A percentile compares a stretch with the other conserved stretches of the same genome.
Evolutionary conservation across 2,329 filamentous ascomycete genomes (phyloP).

Genomic region (Aspergillus fructus): DNA sequence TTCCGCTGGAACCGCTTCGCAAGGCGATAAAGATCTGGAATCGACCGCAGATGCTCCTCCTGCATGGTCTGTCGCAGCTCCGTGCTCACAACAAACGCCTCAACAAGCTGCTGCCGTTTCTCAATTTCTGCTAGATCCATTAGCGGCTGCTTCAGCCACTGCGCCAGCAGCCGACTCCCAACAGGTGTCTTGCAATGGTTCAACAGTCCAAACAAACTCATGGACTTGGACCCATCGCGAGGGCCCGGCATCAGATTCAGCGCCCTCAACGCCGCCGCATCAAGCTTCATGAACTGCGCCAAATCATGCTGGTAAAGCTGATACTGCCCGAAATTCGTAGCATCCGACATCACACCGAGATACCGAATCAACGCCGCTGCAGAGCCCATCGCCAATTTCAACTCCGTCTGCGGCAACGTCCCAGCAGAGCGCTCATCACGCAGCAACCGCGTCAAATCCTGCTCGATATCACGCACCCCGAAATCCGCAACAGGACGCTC

Average conservation of each 20-base stretch:
- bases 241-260: slow-evolving; percentile 96
- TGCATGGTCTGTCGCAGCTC: slow-evolving; percentile 94
- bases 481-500: slow-evolving; percentile 78
- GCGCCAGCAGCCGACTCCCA: slow-evolving; percentile 82
- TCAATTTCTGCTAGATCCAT: slow-evolving; percentile 91
- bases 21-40: slow-evolving; percentile 90
- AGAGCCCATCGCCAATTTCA: slow-evolving; percentile 94
- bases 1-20: slow-evolving; percentile 94
- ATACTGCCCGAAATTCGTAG: slow-evolving; percentile 95
- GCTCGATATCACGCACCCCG: slow-evolving; percentile 87
- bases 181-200: slow-evolving; percentile 98
- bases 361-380: slow-evolving; percentile 94
- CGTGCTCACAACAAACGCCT: slow-evolving; percentile 90
- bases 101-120: slow-evolving; percentile 87
- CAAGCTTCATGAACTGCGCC: slow-evolving; percentile 96
- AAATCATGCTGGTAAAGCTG: slow-evolving; percentile 96
- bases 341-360: slow-evolving; percentile 82
- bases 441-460: slow-evolving; percentile 82
- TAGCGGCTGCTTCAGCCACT: slow-evolving; percentile 96
- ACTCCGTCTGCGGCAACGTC: slow-evolving; percentile 80
- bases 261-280: slow-evolving; percentile 89
- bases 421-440: slow-evolving; percentile 79
- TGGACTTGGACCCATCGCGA: slow-evolving; percentile 91
- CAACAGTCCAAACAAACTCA: slow-evolving; percentile 90
- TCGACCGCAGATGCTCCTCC: slow-evolving; percentile 87